Evolutionary conservation across 805 yeast genomes (phyloP).

Genomic region (Clavispora santaluciae): DNA sequence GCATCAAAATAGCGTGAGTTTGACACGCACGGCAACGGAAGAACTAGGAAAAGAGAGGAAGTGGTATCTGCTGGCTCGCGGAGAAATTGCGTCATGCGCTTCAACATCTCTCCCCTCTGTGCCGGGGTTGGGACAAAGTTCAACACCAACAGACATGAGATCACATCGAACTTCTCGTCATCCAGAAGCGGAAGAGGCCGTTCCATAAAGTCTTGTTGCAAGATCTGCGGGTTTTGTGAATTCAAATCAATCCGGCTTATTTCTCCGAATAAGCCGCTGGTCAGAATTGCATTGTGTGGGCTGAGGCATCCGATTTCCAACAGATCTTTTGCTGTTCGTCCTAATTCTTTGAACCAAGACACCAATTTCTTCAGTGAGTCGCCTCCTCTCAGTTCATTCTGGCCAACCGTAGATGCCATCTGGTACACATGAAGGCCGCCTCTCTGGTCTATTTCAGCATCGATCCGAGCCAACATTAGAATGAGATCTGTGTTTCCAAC

Average conservation of each 20-base stretch:
- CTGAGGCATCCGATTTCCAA: conserved; percentile 84
- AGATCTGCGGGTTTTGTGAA: conserved; percentile 68
- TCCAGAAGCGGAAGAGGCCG: conserved; percentile 52
- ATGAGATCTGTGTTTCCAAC: conserved; percentile 16
- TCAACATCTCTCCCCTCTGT: conserved; percentile 75
- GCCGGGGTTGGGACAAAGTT: conserved; percentile 78
- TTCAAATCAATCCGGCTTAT: conserved; percentile 72
- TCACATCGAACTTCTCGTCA: conserved; percentile 50
- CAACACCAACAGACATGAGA: conserved; percentile 82
- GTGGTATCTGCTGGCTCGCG: conserved; percentile 21
- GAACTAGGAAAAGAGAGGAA: conserved; percentile 59
- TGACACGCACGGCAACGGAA: conserved; percentile 80
- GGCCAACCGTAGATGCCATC: conserved; percentile 82
- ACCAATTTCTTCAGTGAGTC: conserved; percentile 81
- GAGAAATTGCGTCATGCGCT: conserved; percentile 53
- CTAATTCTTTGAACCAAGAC: conserved; percentile 55
- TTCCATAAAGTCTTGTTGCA: conserved; percentile 81
- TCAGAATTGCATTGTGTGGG: conserved; percentile 62
- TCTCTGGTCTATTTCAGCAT: conserved; percentile 52
- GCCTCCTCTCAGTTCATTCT: conserved; percentile 73
- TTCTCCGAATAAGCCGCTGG: conserved; percentile 44
- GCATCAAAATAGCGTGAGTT: conserved; percentile 77
- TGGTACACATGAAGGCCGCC: conserved; percentile 85
- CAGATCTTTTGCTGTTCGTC: conserved; percentile 31
- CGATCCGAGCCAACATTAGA: conserved; percentile 46